These are phyloP conservation scores for Coelastrella sp. DNA, from an alignment of 139 green algal genomes.

Conservation along the genomic window DNA sequence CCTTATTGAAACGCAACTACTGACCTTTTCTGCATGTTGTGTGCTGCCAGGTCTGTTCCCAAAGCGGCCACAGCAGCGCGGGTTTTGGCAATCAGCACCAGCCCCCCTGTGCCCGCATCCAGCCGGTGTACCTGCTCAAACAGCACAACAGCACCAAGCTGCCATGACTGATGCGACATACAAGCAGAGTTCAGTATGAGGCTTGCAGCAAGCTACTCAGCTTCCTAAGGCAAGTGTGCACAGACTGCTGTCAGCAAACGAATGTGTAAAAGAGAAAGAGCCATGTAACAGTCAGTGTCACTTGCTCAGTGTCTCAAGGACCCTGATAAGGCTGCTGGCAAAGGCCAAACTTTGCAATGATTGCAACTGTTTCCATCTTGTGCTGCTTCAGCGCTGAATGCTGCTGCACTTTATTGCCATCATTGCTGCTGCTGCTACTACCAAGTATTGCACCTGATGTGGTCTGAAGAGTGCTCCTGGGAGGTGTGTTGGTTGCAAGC, in stretches of 20 bases:
- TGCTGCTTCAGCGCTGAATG: background rate
- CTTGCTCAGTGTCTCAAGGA: too few relatives aligned
- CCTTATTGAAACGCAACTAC: background rate
- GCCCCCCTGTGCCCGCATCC: slow-evolving; percentile 71
- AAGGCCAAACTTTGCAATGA: too few relatives aligned
- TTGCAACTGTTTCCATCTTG: background rate
- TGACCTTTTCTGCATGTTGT: slow-evolving; percentile 59
- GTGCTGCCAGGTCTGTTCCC: slow-evolving; percentile 43
- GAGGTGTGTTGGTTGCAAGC: slow-evolving; percentile 40
- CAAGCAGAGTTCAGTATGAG: background rate
- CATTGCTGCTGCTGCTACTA: background rate
- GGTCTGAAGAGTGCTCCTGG: slow-evolving; percentile 49
- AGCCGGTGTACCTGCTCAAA: slow-evolving; percentile 66
- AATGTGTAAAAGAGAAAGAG: too few relatives aligned
- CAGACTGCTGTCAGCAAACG: too few relatives aligned
- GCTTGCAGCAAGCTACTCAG: too few relatives aligned
- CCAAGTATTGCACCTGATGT: slow-evolving; percentile 41
- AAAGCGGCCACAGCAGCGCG: slow-evolving; percentile 47
- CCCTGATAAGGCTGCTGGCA: too few relatives aligned
- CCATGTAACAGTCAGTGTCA: too few relatives aligned
- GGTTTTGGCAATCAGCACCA: slow-evolving; percentile 81
- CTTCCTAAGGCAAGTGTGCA: too few relatives aligned
- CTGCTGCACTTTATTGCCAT: background rate
- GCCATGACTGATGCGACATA: background rate
- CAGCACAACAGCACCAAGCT: background rate